Conservation (phyloP, 2,329 filamentous ascomycete species). For the Exophiala oligosperma region DNA sequence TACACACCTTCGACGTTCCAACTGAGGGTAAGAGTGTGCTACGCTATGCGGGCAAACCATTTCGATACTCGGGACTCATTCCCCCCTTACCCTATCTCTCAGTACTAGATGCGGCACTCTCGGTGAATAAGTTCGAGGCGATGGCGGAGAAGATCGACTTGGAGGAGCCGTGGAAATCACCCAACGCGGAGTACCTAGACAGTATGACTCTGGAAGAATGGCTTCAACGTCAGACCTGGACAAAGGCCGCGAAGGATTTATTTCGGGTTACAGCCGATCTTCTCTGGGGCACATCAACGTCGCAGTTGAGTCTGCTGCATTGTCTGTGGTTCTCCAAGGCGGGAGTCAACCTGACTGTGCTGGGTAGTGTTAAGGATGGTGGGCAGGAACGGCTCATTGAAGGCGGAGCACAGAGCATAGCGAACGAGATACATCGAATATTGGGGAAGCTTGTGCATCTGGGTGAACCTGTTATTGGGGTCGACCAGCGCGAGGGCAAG, state of each 20-base stretch:
- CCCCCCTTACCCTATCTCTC: neutral
- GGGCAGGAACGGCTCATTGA: neutral
- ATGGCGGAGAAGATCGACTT: neutral
- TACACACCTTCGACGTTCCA: slow-evolving; percentile 16
- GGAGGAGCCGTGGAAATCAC: neutral
- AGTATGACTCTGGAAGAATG: neutral
- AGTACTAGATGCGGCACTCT: neutral
- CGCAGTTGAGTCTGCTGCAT: neutral
- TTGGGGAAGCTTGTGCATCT: neutral
- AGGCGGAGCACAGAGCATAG: neutral
- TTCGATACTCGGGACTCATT: neutral
- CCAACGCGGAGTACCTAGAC: neutral
- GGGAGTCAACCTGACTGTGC: neutral
- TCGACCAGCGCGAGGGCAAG: neutral
- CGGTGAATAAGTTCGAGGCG: neutral
- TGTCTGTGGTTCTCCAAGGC: neutral
- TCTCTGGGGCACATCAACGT: neutral
- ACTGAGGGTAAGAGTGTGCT: neutral
- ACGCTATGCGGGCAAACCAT: neutral
- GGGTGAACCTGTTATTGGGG: neutral
- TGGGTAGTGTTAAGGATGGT: neutral
- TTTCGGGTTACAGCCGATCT: neutral
- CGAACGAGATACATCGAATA: neutral
- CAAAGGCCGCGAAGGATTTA: neutral
- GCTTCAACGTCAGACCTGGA: neutral